A percentile compares a stretch with the other conserved stretches of the same genome.
Conservation (phyloP, 208 protist species). For the Naegleria lovaniensis region DNA sequence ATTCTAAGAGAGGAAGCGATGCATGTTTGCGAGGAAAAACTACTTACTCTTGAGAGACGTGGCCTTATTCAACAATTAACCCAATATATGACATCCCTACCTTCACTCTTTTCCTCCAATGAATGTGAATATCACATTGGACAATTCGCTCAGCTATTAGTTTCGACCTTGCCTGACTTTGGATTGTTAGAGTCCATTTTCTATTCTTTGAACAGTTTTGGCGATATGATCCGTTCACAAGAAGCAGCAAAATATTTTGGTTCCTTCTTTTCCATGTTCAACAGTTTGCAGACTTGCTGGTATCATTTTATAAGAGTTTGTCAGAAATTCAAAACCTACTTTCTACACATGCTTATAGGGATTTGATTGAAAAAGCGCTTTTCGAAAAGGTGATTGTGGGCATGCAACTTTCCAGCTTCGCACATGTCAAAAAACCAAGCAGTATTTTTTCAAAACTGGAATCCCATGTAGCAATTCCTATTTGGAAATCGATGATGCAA, state of each 20-base stretch:
- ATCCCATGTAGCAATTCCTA: neutral
- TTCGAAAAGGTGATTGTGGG: too few species aligned
- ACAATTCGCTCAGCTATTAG: neutral
- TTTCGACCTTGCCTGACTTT: neutral
- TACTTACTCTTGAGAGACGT: neutral
- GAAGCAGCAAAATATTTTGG: neutral
- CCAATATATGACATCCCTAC: neutral
- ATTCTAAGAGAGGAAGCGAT: neutral
- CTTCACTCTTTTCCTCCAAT: neutral
- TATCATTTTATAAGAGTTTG: neutral
- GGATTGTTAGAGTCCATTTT: neutral
- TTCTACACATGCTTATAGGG: too few species aligned
- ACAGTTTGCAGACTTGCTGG: neutral
- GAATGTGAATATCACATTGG: neutral
- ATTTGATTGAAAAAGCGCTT: too few species aligned
- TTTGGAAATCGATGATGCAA: neutral
- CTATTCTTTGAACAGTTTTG: neutral
- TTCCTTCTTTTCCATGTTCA: neutral
- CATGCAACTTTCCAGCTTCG: neutral
- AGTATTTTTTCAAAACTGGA: neutral
- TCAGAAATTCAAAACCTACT: neutral
- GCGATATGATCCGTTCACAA: neutral
- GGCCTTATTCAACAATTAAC: neutral
- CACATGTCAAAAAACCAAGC: neutral
- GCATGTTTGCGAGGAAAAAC: neutral